Conservation (phyloP, 2,329 filamentous ascomycete species). For the Neoarthrinium moseri region DNA sequence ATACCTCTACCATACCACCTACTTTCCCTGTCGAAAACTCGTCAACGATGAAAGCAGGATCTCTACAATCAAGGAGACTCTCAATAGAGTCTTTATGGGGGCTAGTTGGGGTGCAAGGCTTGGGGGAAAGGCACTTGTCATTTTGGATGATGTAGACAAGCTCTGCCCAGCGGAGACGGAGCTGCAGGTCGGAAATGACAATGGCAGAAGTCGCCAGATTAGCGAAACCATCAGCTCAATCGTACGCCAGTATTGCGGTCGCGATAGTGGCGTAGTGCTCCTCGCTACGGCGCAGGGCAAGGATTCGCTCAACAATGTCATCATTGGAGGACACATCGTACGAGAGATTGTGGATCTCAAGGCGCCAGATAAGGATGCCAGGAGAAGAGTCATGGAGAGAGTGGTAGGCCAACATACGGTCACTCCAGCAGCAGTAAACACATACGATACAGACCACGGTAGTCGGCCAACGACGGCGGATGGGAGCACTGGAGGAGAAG, state of each 20-base stretch:
- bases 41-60: conserved; percentile 90
- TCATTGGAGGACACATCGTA: conserved; percentile 89
- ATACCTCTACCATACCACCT: conserved; percentile 76
- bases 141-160: conserved; percentile 91
- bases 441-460: conserved; percentile 35
- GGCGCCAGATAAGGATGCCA: conserved; percentile 88
- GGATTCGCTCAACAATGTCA: conserved; percentile 84
- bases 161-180: conserved; percentile 93
- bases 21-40: conserved; percentile 82
- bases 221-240: conserved; percentile 85
- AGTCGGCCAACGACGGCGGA: conserved; percentile 59
- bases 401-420: conserved; percentile 61
- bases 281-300: conserved; percentile 91
- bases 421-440: conserved; percentile 33
- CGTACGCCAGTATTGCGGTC: conserved; percentile 78
- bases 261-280: conserved; percentile 78
- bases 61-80: conserved; percentile 84
- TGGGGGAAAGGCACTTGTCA: conserved; percentile 78
- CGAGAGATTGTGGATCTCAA: conserved; percentile 87
- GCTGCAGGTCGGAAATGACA: conserved; percentile 89
- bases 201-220: conserved; percentile 86
- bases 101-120: conserved; percentile 89
- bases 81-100: conserved; percentile 80
- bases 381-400: conserved; percentile 79
- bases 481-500: conserved; percentile 47